phyloP scores from a whole-genome alignment of 768 basidiomycete species.

The Termitomyces sp. region DNA sequence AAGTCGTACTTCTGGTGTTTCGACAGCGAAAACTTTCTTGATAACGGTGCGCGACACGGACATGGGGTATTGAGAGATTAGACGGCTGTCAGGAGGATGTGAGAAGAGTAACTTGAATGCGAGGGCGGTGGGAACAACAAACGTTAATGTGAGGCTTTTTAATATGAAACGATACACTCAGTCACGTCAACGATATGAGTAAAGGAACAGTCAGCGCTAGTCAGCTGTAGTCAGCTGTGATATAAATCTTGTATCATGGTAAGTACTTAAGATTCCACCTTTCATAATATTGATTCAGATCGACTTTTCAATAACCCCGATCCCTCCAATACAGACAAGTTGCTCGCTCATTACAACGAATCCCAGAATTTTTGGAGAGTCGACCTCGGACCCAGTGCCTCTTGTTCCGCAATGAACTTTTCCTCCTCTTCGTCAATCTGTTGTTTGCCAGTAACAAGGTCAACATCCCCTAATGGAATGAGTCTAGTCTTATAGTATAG shows the following conservation, averaged over 20 bases:
- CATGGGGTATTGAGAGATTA: slow-evolving; percentile 16
- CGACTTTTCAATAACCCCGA: no score
- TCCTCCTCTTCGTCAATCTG: slow-evolving; percentile 65
- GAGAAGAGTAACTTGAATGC: slow-evolving; percentile 14
- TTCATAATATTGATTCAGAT: no score
- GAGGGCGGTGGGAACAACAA: slow-evolving; percentile 14
- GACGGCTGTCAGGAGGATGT: slow-evolving; percentile 5
- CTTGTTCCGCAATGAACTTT: slow-evolving; percentile 41
- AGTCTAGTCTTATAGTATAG: slow-evolving; percentile 28
- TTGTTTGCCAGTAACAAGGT: slow-evolving; percentile 55
- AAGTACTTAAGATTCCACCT: no score
- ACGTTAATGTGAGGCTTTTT: slow-evolving; percentile 12
- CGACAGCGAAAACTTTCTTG: slow-evolving; percentile 75
- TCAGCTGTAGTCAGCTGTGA: no score
- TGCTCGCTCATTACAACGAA: slow-evolving; percentile 36
- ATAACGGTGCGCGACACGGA: slow-evolving; percentile 62
- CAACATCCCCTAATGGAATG: slow-evolving; percentile 46
- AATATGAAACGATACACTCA: slow-evolving; percentile 8
- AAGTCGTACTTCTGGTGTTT: slow-evolving; percentile 60
- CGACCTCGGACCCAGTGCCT: slow-evolving; percentile 31
- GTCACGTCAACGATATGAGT: slow-evolving; percentile 9
- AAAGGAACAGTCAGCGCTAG: neutral
- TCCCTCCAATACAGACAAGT: no score
- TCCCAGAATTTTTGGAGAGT: slow-evolving; percentile 31
- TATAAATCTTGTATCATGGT: neutral